A percentile compares a stretch with the other conserved stretches of the same genome.
Conservation (phyloP, 129 eudicot genomes). For the Oenanthe sinensis region DNA sequence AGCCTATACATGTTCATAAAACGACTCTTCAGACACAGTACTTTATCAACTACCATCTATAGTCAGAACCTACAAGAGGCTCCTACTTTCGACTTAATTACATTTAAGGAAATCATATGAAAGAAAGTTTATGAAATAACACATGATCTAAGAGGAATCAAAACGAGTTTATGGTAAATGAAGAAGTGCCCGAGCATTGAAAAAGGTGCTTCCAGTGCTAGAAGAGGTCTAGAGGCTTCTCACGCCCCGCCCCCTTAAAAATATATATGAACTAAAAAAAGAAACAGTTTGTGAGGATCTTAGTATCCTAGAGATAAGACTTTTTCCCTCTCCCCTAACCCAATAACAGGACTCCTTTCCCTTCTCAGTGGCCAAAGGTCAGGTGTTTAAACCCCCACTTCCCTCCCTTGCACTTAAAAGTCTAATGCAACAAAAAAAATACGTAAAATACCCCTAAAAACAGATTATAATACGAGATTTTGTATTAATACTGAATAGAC, state of each 20-base stretch:
- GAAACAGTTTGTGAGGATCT: no score
- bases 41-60: background rate
- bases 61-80: background rate
- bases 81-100: background rate
- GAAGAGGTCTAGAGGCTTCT: background rate
- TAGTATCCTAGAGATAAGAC: no score
- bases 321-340: background rate
- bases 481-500: background rate
- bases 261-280: no score
- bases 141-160: background rate
- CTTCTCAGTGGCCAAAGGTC: background rate
- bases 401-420: background rate
- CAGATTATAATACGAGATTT: background rate
- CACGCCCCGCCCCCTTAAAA: no score
- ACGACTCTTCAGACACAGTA: background rate
- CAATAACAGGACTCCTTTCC: background rate
- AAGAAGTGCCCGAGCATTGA: background rate
- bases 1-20: conserved; percentile 51
- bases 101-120: background rate
- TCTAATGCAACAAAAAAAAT: background rate
- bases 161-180: background rate
- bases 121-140: background rate
- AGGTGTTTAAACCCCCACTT: background rate
- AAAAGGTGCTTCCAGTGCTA: background rate
- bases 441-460: background rate